Evolutionary conservation across 2,329 filamentous ascomycete genomes (phyloP), one percentile per base, ranked within the genome.

Genomic region (Hypoxylon sp.): DNA sequence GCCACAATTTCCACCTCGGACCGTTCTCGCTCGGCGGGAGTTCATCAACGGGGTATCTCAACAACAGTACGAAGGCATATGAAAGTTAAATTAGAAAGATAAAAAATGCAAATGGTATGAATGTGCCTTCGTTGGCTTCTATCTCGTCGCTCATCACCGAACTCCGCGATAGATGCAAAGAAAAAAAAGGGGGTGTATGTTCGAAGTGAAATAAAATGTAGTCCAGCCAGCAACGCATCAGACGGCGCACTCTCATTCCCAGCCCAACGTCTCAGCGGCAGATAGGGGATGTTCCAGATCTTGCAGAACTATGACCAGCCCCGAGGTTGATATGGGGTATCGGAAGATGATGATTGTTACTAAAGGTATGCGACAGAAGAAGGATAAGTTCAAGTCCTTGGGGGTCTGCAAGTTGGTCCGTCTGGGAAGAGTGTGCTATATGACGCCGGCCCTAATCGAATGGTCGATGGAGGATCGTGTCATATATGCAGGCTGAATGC

Each of bases 11-110:
- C 37, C 41, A 45, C 50, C 53, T 55, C 53, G 27, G 41, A 52
- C 57, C 52, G 32, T 59, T 51, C 60, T 62, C 60, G 51, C 60
- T 48, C 60, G 55, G 52, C 60, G 55, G 55, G 52, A 55, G 38
- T 48, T 50, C 46, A 55, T 55, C 50, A 61, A 61, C 40, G 57
- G 59, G 60, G 60, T 62, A 62, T 62, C 60, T 61, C 55, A 60
- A 62, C 49, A 55, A 43, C 43, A 57, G 34, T 34, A 58, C 59
- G 55, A 59, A 60, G 59, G 52, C 51, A 15, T 34, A 13, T 41
- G 46, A 55, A 59, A 50, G 29, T n/a, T 27, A 50, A 50, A 48
- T 9, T 13, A 6, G 21, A 25, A 25, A 25, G 54, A 54, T 19
- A 19, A 32, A 52, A 40, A 57, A 50, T 30, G 31, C 34, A 57